A percentile compares a stretch with the other conserved stretches of the same genome.
phyloP scores from a whole-genome alignment of 208 protist species.

The Leishmania aethiopica region DNA sequence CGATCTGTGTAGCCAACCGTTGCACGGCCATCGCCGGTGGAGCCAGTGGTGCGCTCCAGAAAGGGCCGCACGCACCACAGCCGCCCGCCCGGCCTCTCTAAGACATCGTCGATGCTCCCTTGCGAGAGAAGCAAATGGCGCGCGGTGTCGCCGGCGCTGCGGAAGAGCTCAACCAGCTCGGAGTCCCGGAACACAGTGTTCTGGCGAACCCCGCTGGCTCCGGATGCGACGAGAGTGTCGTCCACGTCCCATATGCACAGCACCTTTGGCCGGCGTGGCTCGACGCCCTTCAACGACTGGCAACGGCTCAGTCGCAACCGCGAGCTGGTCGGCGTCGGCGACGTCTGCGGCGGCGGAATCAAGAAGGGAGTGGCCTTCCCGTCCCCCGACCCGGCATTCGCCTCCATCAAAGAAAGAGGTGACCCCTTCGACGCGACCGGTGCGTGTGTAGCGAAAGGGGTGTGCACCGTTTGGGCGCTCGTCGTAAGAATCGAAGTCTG shows the following conservation, averaged over 20 bases:
- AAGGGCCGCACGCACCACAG: slow-evolving; percentile 44
- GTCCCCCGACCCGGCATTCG: neutral
- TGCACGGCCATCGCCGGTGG: slow-evolving; percentile 6
- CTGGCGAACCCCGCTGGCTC: slow-evolving; percentile 62
- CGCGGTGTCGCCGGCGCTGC: slow-evolving; percentile 29
- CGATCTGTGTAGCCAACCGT: neutral
- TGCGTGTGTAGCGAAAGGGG: neutral
- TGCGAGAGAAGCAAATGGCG: slow-evolving; percentile 82
- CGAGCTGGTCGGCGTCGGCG: slow-evolving; percentile 13
- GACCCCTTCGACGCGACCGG: neutral
- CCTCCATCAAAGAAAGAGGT: neutral
- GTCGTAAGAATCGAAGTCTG: neutral
- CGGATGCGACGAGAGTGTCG: slow-evolving; percentile 78
- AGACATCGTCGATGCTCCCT: slow-evolving; percentile 88
- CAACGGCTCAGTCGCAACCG: slow-evolving; percentile 2
- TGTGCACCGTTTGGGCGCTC: neutral
- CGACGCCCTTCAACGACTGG: slow-evolving; percentile 5
- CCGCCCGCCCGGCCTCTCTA: slow-evolving; percentile 35
- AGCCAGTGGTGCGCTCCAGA: slow-evolving; percentile 36
- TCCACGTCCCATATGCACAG: slow-evolving; percentile 89
- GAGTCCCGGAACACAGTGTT: slow-evolving; percentile 52
- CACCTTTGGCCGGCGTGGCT: slow-evolving; percentile 26
- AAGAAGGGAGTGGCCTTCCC: neutral
- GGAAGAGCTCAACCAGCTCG: slow-evolving; percentile 59
- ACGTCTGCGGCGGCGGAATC: neutral